Conservation (phyloP, 371 early-diverging fungal species). For the Rhizomucor pusillus region DNA sequence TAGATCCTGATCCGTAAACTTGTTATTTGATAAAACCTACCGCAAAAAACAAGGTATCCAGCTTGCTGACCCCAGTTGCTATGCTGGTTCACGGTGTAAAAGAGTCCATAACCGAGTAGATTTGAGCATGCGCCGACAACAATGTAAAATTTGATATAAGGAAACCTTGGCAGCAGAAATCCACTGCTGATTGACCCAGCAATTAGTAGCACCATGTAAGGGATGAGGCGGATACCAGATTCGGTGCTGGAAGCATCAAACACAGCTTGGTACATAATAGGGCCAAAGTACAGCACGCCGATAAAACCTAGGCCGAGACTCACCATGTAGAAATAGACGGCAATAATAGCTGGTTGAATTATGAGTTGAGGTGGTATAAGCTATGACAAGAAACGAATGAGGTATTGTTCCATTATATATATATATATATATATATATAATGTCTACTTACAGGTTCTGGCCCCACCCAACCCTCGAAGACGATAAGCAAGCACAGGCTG, state of each 20-base stretch:
- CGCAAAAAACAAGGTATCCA: constrained; percentile 23
- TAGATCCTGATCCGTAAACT: too few species aligned
- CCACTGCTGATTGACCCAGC: constrained; percentile 35
- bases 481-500: constrained; percentile 1
- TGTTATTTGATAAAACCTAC: too few species aligned
- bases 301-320: constrained; percentile 35
- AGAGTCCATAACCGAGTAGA: constrained; percentile 40
- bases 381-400: constrained; percentile 3
- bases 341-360: constrained; percentile 4
- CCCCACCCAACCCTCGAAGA: constrained; percentile 16
- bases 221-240: constrained; percentile 47
- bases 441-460: constrained; percentile 12
- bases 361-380: constrained; percentile 13
- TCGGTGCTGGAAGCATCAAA: constrained; percentile 36
- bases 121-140: constrained; percentile 30
- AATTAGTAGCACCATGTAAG: constrained; percentile 42
- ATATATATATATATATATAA: too few species aligned
- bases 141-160: constrained; percentile 28
- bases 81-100: constrained; percentile 33
- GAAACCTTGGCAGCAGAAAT: constrained; percentile 15
- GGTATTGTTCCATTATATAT: too few species aligned
- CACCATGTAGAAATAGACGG: constrained; percentile 10
- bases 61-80: constrained; percentile 40
- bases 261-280: constrained; percentile 55
- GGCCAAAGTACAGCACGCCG: constrained; percentile 68